Evolutionary conservation across 176 grass and related monocot genomes (phyloP), one percentile per base, ranked within the genome.

Genomic region (Puya raimondii): DNA sequence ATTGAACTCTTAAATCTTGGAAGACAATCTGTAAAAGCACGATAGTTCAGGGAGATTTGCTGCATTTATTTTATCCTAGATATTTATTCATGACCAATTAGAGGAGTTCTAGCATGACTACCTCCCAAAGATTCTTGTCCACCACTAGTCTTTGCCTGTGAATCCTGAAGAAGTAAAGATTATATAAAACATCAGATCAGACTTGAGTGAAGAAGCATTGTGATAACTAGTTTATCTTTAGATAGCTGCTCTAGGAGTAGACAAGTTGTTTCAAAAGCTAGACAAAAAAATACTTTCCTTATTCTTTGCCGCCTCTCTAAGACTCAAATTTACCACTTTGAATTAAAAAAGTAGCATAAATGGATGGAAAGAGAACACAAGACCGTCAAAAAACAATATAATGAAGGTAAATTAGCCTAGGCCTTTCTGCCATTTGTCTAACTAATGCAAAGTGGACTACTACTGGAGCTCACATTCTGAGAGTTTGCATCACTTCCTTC

Each of bases 401-500:
- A 64, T 51, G 65, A 51, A 33, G 49, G 85, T 11, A 84, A 18
- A 27, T 79, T 74, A 70, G 33, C 64, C 17, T 22, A 22, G 12
- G 56, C 56, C 16, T 59, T 18, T 59, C 16, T 59, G 56, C 17
- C 14, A 59, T 57, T 57, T 63, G 56, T 23, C 79, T 48, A 54
- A 47, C 53, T 9, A 59, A 59, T 22, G 20, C 33, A 42, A 64
- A 9, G 63, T 79, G 53, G 71, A 25, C 47, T 80, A 71, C 20
- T 64, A 48, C 25, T 78, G 15, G 47, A 82, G 65, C 74, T 80
- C 78, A 99, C 94, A 82, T 93, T 93, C 54, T 91, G 86, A 77
- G 89, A 99, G 84, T 88, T 91, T 53, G 63, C 74, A 79, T 99
- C 84, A 21, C 89, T 99, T 77, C 80, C 94, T 76, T 91, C 90